phyloP scores from a whole-genome alignment of 2,329 filamentous ascomycete species.

The Paracamarosporium sp. region DNA sequence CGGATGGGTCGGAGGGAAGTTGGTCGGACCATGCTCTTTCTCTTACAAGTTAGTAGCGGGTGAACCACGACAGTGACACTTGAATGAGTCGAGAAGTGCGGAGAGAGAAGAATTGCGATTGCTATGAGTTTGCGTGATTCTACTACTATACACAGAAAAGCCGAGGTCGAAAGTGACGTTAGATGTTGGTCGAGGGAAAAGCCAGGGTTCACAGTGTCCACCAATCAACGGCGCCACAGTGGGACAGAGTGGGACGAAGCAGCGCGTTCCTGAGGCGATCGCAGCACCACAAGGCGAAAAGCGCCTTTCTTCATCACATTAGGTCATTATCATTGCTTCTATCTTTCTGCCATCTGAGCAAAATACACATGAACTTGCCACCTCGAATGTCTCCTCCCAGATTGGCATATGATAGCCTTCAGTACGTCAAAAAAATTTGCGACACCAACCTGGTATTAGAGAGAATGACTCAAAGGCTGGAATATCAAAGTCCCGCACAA shows the following conservation, averaged over 20 bases:
- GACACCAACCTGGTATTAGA: no score
- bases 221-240: background rate
- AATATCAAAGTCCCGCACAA: background rate
- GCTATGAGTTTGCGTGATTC: background rate
- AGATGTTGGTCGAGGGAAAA: background rate
- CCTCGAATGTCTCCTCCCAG: background rate
- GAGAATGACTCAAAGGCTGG: background rate
- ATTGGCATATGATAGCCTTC: background rate
- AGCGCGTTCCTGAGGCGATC: background rate
- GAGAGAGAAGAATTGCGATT: background rate
- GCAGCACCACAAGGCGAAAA: background rate
- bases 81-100: no score
- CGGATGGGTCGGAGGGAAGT: background rate
- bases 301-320: background rate
- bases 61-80: background rate
- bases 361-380: background rate
- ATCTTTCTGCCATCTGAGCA: background rate
- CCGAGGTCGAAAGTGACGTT: background rate
- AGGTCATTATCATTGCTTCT: background rate
- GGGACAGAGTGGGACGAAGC: background rate
- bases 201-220: background rate
- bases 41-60: no score
- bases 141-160: background rate
- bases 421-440: no score
- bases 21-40: background rate